A percentile compares a stretch with the other conserved stretches of the same genome.
These are phyloP conservation scores for Psilocybe azurescens DNA, from an alignment of 768 basidiomycete species.

Conservation along the genomic window DNA sequence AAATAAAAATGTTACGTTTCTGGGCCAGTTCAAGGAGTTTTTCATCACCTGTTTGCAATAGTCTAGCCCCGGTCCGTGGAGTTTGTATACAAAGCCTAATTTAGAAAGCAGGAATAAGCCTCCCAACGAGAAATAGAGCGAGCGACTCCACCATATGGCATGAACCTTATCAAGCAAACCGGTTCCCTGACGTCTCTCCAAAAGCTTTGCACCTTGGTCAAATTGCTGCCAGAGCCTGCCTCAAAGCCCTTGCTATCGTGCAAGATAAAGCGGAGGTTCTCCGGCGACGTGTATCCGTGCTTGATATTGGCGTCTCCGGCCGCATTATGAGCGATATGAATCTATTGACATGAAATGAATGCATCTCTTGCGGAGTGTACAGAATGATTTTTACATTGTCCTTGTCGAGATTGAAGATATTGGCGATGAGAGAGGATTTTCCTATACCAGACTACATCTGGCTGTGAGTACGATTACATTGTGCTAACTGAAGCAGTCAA, in stretches of 20 bases:
- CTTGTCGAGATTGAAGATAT: conserved; percentile 27
- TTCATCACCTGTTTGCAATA: conserved; percentile 29
- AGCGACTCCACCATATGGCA: conserved; percentile 29
- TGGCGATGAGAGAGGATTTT: conserved; percentile 35
- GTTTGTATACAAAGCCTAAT: conserved; percentile 32
- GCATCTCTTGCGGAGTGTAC: no score
- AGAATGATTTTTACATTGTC: neutral
- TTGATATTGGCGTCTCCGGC: conserved; percentile 30
- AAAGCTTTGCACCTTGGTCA: conserved; percentile 28
- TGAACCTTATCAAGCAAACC: conserved; percentile 25
- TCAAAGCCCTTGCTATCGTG: conserved; percentile 38
- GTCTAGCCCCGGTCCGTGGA: conserved; percentile 22
- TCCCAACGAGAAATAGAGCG: neutral
- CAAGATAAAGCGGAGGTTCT: conserved; percentile 31
- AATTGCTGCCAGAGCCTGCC: conserved; percentile 28
- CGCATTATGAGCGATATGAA: conserved; percentile 25
- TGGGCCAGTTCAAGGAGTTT: conserved; percentile 24
- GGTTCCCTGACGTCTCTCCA: conserved; percentile 14
- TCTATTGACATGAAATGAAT: neutral
- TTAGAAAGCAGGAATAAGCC: neutral
- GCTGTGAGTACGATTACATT: no score
- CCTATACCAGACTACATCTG: conserved; percentile 30
- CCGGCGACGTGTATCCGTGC: conserved; percentile 21
- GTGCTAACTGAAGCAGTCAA: neutral
- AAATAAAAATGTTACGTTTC: conserved; percentile 8